Base-by-base conservation (phyloP, 176 grass and related monocot species). In the Hyparrhenia diplandra region DNA sequence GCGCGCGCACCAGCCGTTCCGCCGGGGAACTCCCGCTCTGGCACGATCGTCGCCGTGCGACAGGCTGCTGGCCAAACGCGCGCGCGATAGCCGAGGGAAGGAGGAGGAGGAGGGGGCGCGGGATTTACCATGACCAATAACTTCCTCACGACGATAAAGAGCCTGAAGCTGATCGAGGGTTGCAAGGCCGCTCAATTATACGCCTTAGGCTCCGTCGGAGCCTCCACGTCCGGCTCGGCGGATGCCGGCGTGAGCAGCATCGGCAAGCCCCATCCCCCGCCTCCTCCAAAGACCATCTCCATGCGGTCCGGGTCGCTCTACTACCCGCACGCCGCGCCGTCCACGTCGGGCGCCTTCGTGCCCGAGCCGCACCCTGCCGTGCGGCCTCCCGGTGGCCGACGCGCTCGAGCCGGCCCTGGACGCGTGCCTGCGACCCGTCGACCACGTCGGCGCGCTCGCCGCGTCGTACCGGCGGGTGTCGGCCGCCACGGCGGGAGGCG, bases 131-230 rank as follows among this genome's bases (percentile, higher is more conserved):
- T 95, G 96, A 86, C 92, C 82, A 99, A 99, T 66, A 92, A 98
- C 85, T 95, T 99, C 76, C 59, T 99, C 72, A 99, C 96, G 23
- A 93, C 90, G 29, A 94, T 98, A 67, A 89, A 88, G 46, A 98
- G 95, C 82, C 57, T 98, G 27, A 98, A 98, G 84, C 80, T 98
- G 67, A 91, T 98, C 60, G 92, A 98, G 45, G 95, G 92, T 18
- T 98, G 92, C 86, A 93, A 94, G 51, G 85, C 88, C 23, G 83
- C 71, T 17, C 95, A 91, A 85, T 86, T 91, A 42, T 94, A 92
- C 74, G 90, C 92, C 2, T 80, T 89, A 60, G 82, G 80, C 71
- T 64, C 82, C 4, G 61, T 67, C 27, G 46, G 46, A 7, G 62
- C 90, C 11, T 91, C 90, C 24, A 84, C 91, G 0, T 89, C 90